Evolutionary conservation across 2,329 filamentous ascomycete genomes (phyloP).

Genomic region (Aspergillus fructus): DNA sequence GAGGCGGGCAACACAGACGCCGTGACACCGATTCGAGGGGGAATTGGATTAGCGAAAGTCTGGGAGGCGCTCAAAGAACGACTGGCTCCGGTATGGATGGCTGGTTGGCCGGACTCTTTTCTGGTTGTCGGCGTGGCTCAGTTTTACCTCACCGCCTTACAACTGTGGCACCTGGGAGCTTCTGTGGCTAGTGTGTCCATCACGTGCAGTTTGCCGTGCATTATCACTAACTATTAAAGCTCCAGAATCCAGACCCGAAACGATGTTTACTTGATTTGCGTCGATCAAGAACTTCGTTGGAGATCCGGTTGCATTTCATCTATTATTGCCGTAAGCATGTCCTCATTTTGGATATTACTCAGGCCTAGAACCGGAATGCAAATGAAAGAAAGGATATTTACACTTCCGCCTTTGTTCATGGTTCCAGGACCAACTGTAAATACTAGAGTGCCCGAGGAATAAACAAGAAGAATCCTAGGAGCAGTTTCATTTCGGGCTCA

Average conservation of each 20-base stretch:
- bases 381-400: background rate
- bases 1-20: background rate
- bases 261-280: background rate
- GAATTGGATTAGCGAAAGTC: background rate
- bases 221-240: background rate
- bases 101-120: slow-evolving; percentile 12
- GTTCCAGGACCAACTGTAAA: background rate
- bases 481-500: background rate
- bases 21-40: background rate
- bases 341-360: background rate
- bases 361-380: background rate
- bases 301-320: background rate
- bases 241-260: background rate
- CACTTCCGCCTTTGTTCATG: background rate
- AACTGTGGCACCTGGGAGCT: background rate
- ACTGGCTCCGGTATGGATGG: slow-evolving; percentile 4
- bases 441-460: background rate
- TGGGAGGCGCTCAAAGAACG: slow-evolving; percentile 6
- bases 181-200: background rate
- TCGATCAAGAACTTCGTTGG: background rate
- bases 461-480: background rate
- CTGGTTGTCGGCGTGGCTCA: slow-evolving; percentile 7
- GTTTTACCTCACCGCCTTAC: slow-evolving; percentile 2
- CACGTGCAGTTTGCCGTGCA: background rate
- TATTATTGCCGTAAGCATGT: background rate